Conservation (phyloP, 1,284 basidiomycete genomes). For the Schizophyllum commune region DNA sequence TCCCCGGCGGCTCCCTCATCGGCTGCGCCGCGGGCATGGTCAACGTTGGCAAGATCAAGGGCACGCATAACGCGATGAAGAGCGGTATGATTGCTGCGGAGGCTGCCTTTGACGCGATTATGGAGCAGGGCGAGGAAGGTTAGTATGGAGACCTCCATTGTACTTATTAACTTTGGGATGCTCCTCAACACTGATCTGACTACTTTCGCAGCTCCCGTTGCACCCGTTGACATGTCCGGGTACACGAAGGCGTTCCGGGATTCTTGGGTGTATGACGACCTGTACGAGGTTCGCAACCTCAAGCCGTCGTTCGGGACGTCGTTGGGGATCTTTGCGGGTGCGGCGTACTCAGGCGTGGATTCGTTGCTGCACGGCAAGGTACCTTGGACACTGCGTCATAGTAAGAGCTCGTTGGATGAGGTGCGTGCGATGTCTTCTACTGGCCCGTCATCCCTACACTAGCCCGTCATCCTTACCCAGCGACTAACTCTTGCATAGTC, state of each 20-base stretch:
- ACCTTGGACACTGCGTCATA: slow-evolving; percentile 82
- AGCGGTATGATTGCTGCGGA: slow-evolving; percentile 97
- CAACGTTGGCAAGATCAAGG: slow-evolving; percentile 98
- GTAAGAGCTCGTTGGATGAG: slow-evolving; percentile 2
- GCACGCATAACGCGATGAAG: slow-evolving; percentile 99
- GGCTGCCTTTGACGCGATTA: slow-evolving; percentile 58
- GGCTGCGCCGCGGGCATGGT: slow-evolving; percentile 96
- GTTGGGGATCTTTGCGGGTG: slow-evolving; percentile 84
- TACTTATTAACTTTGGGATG: too few species aligned
- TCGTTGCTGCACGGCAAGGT: slow-evolving; percentile 80
- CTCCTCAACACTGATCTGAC: too few species aligned
- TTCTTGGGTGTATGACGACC: slow-evolving; percentile 86
- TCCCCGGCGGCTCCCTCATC: slow-evolving; percentile 93
- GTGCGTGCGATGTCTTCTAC: too few species aligned
- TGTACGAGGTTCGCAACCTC: slow-evolving; percentile 89
- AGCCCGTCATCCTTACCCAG: too few species aligned
- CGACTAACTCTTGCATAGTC: background rate
- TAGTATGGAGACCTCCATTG: background rate
- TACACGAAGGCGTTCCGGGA: slow-evolving; percentile 72
- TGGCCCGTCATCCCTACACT: too few species aligned
- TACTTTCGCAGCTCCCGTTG: background rate
- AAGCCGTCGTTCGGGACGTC: slow-evolving; percentile 86
- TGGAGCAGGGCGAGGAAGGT: background rate
- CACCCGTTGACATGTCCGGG: slow-evolving; percentile 57
- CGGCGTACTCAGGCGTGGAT: slow-evolving; percentile 89